Base-by-base conservation (phyloP, 805 yeast genomes). In the Sungouiozyma ichnusensis region DNA sequence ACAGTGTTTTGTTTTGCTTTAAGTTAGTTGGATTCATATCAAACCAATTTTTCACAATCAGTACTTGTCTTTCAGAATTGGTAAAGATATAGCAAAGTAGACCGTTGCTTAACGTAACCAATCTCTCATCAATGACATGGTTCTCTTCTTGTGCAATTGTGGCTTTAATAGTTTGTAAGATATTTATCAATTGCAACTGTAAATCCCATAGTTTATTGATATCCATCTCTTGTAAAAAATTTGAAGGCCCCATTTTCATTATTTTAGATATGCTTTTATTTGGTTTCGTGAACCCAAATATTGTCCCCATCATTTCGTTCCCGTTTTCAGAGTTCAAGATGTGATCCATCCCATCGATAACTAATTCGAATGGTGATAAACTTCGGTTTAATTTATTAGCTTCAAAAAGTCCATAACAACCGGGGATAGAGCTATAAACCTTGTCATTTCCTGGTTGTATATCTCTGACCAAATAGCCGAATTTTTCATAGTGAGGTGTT, bases 31-130 rank as follows among this genome's bases (percentile, higher is more conserved):
- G 16, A 14, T 27, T 36, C 18, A 44, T 44, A 31, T 51, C 50
- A 27, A 52, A 58, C 65, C 65, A 61, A 42, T 61, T 61, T 31
- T 52, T 54, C 8, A 60, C 45, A 16, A 60, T 39, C 8, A 60
- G 35, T 2, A 50, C 42, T 16, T 49, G 27, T 38, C 49, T 44
- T 3, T 44, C 39, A 3, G 48, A 42, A 39, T 45, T 48, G 6
- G 53, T 51, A n/a, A 40, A 43, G 16, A 59, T 41, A 37, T 58
- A 61, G 48, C 64, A 60, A 11, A 60, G 41, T 19, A 61, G 36
- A 0, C 65, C 65, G 40, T 61, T 61, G 41, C 54, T 57, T 17
- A 60, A 47, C 20, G 57, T 58, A 5, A 57, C 27, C 24, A 61
- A 43, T 38, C 60, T 52, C 39, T 56, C 60, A 15, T 60, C 63